Base-by-base conservation (phyloP, 805 yeast genomes). In the Vanderwaltozyma tropicalis region DNA sequence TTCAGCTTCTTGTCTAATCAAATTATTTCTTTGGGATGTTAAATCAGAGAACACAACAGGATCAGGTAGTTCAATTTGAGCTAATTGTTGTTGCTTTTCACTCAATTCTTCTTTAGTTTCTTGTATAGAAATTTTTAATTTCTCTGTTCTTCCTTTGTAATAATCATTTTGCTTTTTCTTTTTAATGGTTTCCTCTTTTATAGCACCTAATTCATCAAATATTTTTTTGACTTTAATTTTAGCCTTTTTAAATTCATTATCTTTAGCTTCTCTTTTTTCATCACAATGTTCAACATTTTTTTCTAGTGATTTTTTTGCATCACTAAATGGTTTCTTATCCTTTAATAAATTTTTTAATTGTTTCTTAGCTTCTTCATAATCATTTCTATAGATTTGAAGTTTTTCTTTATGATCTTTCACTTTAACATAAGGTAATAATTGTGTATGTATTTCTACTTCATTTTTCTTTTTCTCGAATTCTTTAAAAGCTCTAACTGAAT, bases 371-470 rank as follows among this genome's bases (percentile, higher is more conserved):
- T 40, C 47, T 12, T 50, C 57, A 14, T 57, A 48, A 17, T 53
- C 55, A 8, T 39, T 44, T 41, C 61, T 58, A 13, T 50, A 50
- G 3, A 34, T 36, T 10, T 50, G 46, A 24, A 62, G 50, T 20
- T 55, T 54, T 5, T 41, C 44, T 30, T 59, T 61, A 14, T 61
- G 60, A 28, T 67, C 69, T 28, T 67, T 67, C 6, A 71, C 51
- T 22, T 64, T 65, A 15, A 72, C 75, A 46, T 72, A 71, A 2
- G 74, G 75, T 17, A 70, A 45, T 12, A 73, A 47, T 34, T 67
- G 66, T 37, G 64, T 61, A 52, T 77, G 78, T 29, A 62, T 50
- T 3, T 64, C 64, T 5, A 78, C 58, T 28, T 74, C 71, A 27
- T 53, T 44, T 29, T 67, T 63, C 40, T 75, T 71, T 22, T 61